A percentile compares a stretch with the other conserved stretches of the same genome.
phyloP scores from a whole-genome alignment of 2,329 filamentous ascomycete genomes.

The Aspergillus vadensis region DNA sequence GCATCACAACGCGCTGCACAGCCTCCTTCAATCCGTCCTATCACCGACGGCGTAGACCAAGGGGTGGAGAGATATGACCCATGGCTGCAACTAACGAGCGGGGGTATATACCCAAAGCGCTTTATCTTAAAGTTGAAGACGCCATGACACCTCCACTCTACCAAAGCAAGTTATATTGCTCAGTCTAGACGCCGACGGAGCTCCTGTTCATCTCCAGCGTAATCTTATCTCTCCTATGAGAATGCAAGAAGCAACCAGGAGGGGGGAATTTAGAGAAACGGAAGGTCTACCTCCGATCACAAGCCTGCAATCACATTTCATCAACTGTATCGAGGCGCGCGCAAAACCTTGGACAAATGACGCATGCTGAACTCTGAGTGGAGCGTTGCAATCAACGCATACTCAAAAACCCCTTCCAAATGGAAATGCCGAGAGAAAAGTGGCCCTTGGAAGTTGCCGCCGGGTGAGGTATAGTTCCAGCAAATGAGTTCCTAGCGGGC shows the following conservation, averaged over 20 bases:
- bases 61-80: not conserved
- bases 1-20: not conserved
- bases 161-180: not conserved
- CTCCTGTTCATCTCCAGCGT: not conserved
- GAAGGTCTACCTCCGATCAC: not conserved
- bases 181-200: conserved; percentile 1
- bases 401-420: not conserved
- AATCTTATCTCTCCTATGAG: not conserved
- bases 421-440: not conserved
- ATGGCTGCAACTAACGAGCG: not conserved
- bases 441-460: conserved; percentile 5
- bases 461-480: not conserved
- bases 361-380: not conserved
- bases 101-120: not conserved
- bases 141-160: not conserved
- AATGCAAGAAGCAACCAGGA: not conserved
- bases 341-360: not conserved
- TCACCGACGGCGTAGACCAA: not conserved
- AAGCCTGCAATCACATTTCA: not conserved
- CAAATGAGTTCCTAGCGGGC: not conserved
- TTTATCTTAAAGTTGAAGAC: not conserved
- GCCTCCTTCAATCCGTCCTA: not conserved
- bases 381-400: not conserved
- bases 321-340: not conserved
- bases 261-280: not conserved